Base-by-base conservation (phyloP, 2,329 filamentous ascomycete species). In the Aphanoascus verrucosus region DNA sequence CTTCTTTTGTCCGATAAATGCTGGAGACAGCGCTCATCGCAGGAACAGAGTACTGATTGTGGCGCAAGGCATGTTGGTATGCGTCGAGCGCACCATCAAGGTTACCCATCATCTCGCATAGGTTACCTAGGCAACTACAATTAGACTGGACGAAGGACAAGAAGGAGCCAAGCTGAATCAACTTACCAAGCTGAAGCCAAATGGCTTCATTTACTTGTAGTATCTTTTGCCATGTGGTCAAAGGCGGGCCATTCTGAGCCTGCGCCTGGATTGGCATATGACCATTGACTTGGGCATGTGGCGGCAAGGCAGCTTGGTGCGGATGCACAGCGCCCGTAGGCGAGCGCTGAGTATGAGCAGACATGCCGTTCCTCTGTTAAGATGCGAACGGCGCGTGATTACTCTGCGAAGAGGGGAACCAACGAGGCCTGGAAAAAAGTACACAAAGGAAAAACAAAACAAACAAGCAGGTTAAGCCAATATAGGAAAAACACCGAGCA, bases 21-120 rank as follows among this genome's bases (percentile, higher is more conserved):
- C 87, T 82, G 55, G 90, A 93, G 60, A 97, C 95, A 57, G 89
- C 87, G 62, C 89, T 94, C 87, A 97, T 91, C 31, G 93, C 93
- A 0, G 83, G 81, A 48, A 93, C 85, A 15, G 91, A 97, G 74
- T 87, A 88, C 45, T 83, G 81, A 66, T 97, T 97, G 67, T 90
- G 87, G 61, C 82, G 80, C 57, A 97, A 78, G 41, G 90, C 93
- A 67, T 87, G 85, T 69, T 97, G 89, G 69, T 96, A 98, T 43
- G 90, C 87, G 60, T 82, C 77, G 76, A 93, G 87, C 49, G 91
- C 91, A 65, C 91, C 88, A 57, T 97, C 91, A 42, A 87, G 77
- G 63, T 93, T 87, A 60, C 88, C 87, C 74, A 96, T 81, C 62
- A 93, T 74, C 73, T 98, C 91, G 19, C 88, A 86, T 57, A 94